phyloP scores from a whole-genome alignment of 768 basidiomycete species.

The Tephrocybe sp. region DNA sequence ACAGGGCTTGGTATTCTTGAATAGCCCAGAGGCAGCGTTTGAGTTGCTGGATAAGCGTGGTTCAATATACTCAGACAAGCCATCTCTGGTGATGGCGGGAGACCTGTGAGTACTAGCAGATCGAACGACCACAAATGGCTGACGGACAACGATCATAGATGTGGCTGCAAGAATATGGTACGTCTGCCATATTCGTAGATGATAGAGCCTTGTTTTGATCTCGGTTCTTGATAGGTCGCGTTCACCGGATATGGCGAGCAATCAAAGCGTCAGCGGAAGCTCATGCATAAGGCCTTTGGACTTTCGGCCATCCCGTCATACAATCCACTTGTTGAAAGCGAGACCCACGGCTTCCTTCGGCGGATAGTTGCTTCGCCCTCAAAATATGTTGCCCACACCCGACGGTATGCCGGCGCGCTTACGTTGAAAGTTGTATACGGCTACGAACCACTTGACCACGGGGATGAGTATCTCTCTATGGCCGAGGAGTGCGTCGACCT shows the following conservation, averaged over 20 bases:
- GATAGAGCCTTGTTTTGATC: neutral
- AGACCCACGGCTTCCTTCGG: slow-evolving; percentile 57
- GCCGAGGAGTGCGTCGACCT: slow-evolving; percentile 44
- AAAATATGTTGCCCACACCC: slow-evolving; percentile 34
- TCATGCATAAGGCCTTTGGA: slow-evolving; percentile 67
- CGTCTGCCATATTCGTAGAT: slow-evolving; percentile 17
- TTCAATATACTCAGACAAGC: slow-evolving; percentile 75
- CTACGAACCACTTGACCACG: slow-evolving; percentile 40
- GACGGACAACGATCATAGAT: slow-evolving; percentile 28
- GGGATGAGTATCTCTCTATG: slow-evolving; percentile 38
- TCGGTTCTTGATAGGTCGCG: slow-evolving; percentile 40
- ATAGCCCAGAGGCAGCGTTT: slow-evolving; percentile 53
- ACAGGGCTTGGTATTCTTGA: slow-evolving; percentile 67
- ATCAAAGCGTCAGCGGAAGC: slow-evolving; percentile 61
- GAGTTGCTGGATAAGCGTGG: slow-evolving; percentile 74
- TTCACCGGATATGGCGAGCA: slow-evolving; percentile 68
- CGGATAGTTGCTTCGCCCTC: slow-evolving; percentile 48
- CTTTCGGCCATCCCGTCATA: slow-evolving; percentile 52
- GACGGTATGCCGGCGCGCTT: slow-evolving; percentile 59
- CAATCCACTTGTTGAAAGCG: slow-evolving; percentile 54
- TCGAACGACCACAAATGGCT: neutral
- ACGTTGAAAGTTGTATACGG: slow-evolving; percentile 65
- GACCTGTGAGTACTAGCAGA: slow-evolving; percentile 68
- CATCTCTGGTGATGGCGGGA: slow-evolving; percentile 64
- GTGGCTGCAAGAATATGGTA: slow-evolving; percentile 71